Evolutionary conservation across 345 rosid species (phyloP).

Genomic region (Brassica nigra): DNA sequence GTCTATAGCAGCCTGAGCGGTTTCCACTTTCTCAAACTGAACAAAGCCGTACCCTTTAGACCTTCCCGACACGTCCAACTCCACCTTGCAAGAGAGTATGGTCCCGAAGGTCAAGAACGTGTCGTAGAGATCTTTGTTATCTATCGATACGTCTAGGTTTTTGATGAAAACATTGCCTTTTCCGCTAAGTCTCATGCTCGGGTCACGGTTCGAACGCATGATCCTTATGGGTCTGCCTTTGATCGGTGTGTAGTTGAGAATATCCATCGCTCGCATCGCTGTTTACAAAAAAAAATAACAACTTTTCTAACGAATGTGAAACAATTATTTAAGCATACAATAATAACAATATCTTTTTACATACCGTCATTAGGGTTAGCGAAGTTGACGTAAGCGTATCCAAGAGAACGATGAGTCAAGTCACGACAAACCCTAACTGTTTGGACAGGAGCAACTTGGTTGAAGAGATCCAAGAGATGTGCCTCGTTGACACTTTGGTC

Average conservation of each 20-base stretch:
- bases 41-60: slow-evolving; percentile 67
- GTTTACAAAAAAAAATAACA: not conserved
- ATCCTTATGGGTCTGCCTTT: slow-evolving; percentile 67
- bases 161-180: slow-evolving; percentile 73
- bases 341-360: not conserved
- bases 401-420: slow-evolving; percentile 53
- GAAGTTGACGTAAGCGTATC: slow-evolving; percentile 73
- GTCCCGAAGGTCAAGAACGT: slow-evolving; percentile 60
- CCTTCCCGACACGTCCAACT: slow-evolving; percentile 46
- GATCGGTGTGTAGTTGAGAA: slow-evolving; percentile 56
- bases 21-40: slow-evolving; percentile 66
- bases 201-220: slow-evolving; percentile 77
- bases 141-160: slow-evolving; percentile 58
- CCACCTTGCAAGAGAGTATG: slow-evolving; percentile 72
- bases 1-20: slow-evolving; percentile 56
- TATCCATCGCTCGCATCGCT: slow-evolving; percentile 67
- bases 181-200: slow-evolving; percentile 61
- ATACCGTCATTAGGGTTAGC: slow-evolving; percentile 56
- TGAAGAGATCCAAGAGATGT: slow-evolving; percentile 58
- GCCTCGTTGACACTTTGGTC: slow-evolving; percentile 53
- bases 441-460: slow-evolving; percentile 51
- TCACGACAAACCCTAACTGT: slow-evolving; percentile 72
- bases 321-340: not conserved
- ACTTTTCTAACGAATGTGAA: not conserved
- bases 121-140: slow-evolving; percentile 59